Percentiles rank a stretch among this genome's conserved stretches.
Evolutionary conservation across 1,139 yeast genomes (phyloP).

Genomic region (Entelexis paramagnoliae): DNA sequence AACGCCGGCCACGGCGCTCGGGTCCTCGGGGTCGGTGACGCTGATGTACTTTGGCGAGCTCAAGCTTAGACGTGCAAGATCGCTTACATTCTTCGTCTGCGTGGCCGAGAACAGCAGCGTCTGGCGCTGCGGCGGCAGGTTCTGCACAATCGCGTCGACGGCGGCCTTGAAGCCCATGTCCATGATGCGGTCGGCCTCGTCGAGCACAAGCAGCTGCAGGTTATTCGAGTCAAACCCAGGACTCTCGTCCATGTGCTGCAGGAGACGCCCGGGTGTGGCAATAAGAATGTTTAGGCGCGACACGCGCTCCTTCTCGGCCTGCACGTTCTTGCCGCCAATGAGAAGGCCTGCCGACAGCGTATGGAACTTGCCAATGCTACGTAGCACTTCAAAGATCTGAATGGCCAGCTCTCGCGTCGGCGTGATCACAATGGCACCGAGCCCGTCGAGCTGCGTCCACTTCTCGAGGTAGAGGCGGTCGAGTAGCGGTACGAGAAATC

Average conservation of each 20-base stretch:
- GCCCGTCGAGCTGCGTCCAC: constrained; percentile 84
- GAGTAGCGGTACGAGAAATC: constrained; percentile 76
- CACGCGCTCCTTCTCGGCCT: constrained; percentile 76
- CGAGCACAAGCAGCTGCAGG: constrained; percentile 72
- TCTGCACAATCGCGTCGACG: constrained; percentile 72
- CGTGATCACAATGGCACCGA: constrained; percentile 83
- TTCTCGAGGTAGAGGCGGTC: constrained; percentile 60
- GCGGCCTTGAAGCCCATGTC: constrained; percentile 96
- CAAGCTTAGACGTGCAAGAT: constrained; percentile 78
- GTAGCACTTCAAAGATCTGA: constrained; percentile 83
- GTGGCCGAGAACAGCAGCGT: constrained; percentile 89
- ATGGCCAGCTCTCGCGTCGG: constrained; percentile 93
- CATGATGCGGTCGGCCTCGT: constrained; percentile 91
- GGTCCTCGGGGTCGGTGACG: constrained; percentile 36
- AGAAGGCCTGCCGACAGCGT: constrained; percentile 87
- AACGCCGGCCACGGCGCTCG: constrained; percentile 33
- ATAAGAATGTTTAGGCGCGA: constrained; percentile 74
- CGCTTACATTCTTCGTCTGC: constrained; percentile 77
- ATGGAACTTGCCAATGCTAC: constrained; percentile 71
- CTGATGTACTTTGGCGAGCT: constrained; percentile 63
- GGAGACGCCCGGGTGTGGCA: constrained; percentile 91
- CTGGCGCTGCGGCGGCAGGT: constrained; percentile 71
- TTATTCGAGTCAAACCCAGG: constrained; percentile 73
- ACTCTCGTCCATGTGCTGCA: constrained; percentile 93
- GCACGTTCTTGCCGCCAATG: constrained; percentile 92